phyloP scores from a whole-genome alignment of 2,329 filamentous ascomycete species.

The Hysterium pulicare region DNA sequence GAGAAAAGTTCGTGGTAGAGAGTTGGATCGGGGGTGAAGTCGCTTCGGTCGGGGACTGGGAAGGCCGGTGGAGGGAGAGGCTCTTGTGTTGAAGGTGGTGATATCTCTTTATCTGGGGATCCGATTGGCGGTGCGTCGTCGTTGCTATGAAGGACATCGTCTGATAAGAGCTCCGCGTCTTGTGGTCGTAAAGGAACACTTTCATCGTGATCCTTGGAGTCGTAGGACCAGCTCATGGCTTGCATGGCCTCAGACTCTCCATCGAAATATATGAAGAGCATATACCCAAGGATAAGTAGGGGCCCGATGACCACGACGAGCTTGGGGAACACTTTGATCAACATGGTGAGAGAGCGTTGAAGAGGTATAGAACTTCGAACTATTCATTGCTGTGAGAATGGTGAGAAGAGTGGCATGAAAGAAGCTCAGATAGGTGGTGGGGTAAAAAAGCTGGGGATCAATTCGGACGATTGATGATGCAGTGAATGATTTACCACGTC shows the following conservation, averaged over 20 bases:
- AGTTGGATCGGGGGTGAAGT: background rate
- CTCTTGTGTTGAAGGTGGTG: background rate
- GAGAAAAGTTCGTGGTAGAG: constrained; percentile 43
- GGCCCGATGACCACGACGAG: constrained; percentile 5
- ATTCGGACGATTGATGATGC: no score
- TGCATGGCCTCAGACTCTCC: background rate
- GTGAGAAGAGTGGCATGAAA: no score
- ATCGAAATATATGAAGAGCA: constrained; percentile 5
- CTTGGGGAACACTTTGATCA: constrained; percentile 1
- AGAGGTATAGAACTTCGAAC: background rate
- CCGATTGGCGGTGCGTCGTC: background rate
- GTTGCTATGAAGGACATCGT: background rate
- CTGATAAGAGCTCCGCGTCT: background rate
- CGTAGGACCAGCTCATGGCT: background rate
- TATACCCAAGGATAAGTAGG: constrained; percentile 2
- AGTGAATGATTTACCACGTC: no score
- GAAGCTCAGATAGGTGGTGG: no score
- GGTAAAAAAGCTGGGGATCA: no score
- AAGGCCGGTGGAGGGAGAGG: background rate
- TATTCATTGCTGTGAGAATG: no score
- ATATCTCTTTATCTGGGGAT: background rate
- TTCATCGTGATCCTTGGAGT: constrained; percentile 2
- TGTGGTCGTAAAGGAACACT: background rate
- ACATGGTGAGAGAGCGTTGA: constrained; percentile 2
- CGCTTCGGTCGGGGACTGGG: background rate